Base-by-base conservation (phyloP, 225 moss, liverwort and hornwort species). In the Bryoerythrophyllum caledonicum region DNA sequence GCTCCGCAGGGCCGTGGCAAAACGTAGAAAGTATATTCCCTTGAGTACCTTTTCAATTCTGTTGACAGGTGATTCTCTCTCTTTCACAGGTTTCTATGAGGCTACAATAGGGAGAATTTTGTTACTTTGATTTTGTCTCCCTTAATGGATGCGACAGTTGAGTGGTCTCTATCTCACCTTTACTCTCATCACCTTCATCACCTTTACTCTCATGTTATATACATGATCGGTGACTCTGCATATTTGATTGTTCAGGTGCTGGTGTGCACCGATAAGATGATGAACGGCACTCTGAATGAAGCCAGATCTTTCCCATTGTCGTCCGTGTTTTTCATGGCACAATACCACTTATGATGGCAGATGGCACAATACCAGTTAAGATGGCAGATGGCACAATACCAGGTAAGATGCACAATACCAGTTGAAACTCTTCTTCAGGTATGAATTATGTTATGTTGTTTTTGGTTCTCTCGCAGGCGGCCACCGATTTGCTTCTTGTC, bases 1-100 rank as follows among this genome's bases (percentile, higher is more conserved):
- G 96, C 92, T 68, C 92, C 90, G 2, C 92, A 90, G 78, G 92
- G 96, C 27, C 94, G 96, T 66, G 94, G 94, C 16, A 92, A 96
- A 82, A 94, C 92, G 25, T 92, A 92, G 20, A 85, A 91, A 16
- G 96, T 92, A 24, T 90, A 91, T 76, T 90, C 94, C 25, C 82
- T 92, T 28, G 87, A 87, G 63, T 92, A 86, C 69, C 85, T 92
- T 24, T 89, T 96, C 73, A 91, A 91, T 64, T 84, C 86, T 76
- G 70, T 79, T 72, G 93, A 84, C 84, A 90, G 93, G 95, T 91
- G 76, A 73, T 63, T 27, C 32, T 15, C 49, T 30, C 16, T 57
- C 20, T 38, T 76, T 58, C 10, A 32, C 67, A 43, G 14, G 2
- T 21, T 55, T 44, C 67, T 56, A 20, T 58, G 34, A 25, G 23